A percentile compares a stretch with the other conserved stretches of the same genome.
These are phyloP conservation scores for Jaenimonas drosophilae DNA, from an alignment of 208 protist species.

Conservation along the genomic window DNA sequence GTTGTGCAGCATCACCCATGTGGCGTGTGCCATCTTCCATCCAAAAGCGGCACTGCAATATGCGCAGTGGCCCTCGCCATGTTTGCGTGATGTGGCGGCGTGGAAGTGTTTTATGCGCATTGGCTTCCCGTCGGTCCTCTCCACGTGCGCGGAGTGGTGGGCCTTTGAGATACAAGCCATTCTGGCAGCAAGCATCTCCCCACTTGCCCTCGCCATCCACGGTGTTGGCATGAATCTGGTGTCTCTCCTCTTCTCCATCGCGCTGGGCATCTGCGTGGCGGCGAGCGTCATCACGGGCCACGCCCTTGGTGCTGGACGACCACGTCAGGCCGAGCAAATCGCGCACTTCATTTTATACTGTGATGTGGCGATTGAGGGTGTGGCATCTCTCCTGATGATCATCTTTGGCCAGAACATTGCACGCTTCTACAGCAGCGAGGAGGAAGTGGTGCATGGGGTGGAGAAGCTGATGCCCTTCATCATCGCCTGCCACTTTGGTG, in stretches of 20 bases:
- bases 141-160: constrained; percentile 70
- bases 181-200: constrained; percentile 30
- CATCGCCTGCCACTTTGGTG: constrained; percentile 35
- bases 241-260: constrained; percentile 33
- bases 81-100: constrained; percentile 18
- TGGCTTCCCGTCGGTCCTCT: constrained; percentile 39
- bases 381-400: constrained; percentile 23
- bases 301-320: constrained; percentile 27
- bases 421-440: constrained; percentile 25
- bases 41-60: constrained; percentile 32
- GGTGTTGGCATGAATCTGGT: constrained; percentile 53
- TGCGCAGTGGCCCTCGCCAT: constrained; percentile 44
- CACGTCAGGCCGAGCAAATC: constrained; percentile 33
- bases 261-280: constrained; percentile 55
- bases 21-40: constrained; percentile 33
- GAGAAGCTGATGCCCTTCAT: constrained; percentile 36
- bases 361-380: constrained; percentile 24
- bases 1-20: constrained; percentile 22
- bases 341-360: constrained; percentile 40
- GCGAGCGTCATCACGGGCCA: constrained; percentile 57
- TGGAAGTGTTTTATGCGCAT: constrained; percentile 41
- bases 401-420: constrained; percentile 46
- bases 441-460: constrained; percentile 17
- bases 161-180: constrained; percentile 58
- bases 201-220: constrained; percentile 33